phyloP scores from a whole-genome alignment of 2,329 filamentous ascomycete species.

The Xylaria sp. region DNA sequence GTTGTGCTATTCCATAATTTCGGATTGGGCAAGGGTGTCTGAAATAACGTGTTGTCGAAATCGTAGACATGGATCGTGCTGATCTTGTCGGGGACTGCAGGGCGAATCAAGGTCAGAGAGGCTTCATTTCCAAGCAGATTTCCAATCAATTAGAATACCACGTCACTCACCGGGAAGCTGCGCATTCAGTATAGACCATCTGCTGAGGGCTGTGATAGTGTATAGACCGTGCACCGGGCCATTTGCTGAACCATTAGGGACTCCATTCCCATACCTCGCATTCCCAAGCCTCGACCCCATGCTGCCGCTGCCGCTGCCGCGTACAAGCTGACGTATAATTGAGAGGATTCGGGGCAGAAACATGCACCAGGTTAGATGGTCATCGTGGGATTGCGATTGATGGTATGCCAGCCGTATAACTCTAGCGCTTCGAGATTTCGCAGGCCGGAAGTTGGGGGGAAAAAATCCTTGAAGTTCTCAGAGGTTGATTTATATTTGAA shows the following conservation, averaged over 20 bases:
- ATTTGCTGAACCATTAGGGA: constrained; percentile 38
- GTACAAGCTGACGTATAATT: constrained; percentile 30
- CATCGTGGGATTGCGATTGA: constrained; percentile 19
- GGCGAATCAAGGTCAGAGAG: constrained; percentile 27
- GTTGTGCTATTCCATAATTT: constrained; percentile 86
- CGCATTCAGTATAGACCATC: constrained; percentile 84
- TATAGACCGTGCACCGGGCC: constrained; percentile 41
- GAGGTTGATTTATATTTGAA: not conserved
- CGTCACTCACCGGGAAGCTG: constrained; percentile 71
- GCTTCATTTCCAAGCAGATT: not conserved
- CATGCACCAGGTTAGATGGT: constrained; percentile 28
- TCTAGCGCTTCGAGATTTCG: not conserved
- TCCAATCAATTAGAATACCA: not conserved
- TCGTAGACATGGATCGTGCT: constrained; percentile 92
- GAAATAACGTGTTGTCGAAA: constrained; percentile 97
- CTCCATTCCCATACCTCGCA: constrained; percentile 39
- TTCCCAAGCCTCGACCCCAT: constrained; percentile 45
- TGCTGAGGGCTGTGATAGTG: constrained; percentile 79
- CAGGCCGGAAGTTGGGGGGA: not conserved
- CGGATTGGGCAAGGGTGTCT: constrained; percentile 87
- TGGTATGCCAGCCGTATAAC: not conserved
- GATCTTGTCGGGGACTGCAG: constrained; percentile 71
- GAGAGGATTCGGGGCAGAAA: constrained; percentile 29
- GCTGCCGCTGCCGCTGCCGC: constrained; percentile 18
- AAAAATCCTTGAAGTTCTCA: not conserved